Conservation (phyloP, 1,284 basidiomycete genomes). For the Trichosporon sp. region DNA sequence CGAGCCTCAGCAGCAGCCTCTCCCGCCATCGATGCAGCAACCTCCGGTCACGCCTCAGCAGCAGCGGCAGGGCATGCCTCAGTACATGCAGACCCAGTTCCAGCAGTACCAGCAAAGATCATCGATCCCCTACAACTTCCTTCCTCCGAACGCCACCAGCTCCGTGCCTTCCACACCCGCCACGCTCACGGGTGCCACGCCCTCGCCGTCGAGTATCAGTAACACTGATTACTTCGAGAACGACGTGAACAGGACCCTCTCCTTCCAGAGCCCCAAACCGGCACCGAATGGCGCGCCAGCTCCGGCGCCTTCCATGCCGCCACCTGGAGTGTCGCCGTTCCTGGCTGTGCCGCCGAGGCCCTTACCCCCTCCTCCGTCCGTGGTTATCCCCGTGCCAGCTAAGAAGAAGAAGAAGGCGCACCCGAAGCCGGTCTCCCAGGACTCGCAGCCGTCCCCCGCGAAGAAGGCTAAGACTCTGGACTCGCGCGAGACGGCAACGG, state of each 20-base stretch:
- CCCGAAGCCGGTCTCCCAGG: neutral
- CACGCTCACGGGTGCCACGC: constrained; percentile 23
- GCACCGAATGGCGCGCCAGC: neutral
- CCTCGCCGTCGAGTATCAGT: constrained; percentile 16
- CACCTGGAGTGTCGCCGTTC: neutral
- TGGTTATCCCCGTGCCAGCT: neutral
- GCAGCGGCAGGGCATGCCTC: neutral
- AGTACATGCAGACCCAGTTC: constrained; percentile 16
- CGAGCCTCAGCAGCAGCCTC: constrained; percentile 12
- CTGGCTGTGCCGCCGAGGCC: neutral
- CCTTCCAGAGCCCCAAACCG: constrained; percentile 27
- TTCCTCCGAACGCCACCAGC: constrained; percentile 20
- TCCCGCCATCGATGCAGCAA: neutral
- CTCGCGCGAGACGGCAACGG: neutral
- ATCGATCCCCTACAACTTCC: constrained; percentile 33
- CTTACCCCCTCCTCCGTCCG: neutral
- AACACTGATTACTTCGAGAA: constrained; percentile 31
- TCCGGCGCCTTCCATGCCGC: constrained; percentile 3
- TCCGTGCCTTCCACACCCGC: constrained; percentile 26
- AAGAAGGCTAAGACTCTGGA: constrained; percentile 22
- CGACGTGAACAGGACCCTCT: constrained; percentile 29
- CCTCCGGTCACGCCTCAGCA: constrained; percentile 15
- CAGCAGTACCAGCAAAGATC: constrained; percentile 19
- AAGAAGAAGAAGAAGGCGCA: neutral
- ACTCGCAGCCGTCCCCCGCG: constrained; percentile 14